These are phyloP conservation scores for Polyporus tsugae DNA, from an alignment of 1,284 basidiomycete species.

Conservation along the genomic window DNA sequence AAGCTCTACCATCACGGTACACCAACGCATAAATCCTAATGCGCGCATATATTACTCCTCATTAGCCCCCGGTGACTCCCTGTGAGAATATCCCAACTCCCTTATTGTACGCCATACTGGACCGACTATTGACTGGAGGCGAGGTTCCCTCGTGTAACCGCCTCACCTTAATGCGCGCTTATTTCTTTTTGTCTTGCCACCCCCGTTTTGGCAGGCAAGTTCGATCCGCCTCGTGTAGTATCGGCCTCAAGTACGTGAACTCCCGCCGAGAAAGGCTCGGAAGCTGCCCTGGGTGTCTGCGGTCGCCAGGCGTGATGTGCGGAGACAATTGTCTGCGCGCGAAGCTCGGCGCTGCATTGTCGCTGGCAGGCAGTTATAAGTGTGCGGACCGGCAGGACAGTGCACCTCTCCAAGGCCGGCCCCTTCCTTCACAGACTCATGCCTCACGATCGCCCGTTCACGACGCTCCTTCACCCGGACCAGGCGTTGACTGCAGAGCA, in stretches of 20 bases:
- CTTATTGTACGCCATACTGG: constrained; percentile 19
- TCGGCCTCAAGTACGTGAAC: not conserved
- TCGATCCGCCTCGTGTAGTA: not conserved
- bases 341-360: constrained; percentile 14
- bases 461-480: constrained; percentile 15
- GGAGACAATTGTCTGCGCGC: constrained; percentile 25
- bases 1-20: not conserved
- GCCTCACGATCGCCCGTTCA: constrained; percentile 16
- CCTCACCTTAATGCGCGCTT: constrained; percentile 12
- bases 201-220: constrained; percentile 6
- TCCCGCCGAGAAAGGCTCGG: constrained; percentile 8
- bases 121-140: not conserved
- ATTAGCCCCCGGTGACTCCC: constrained; percentile 20
- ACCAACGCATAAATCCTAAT: not conserved
- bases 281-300: constrained; percentile 3
- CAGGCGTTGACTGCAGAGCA: constrained; percentile 28
- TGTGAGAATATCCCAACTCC: constrained; percentile 16
- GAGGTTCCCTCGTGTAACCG: constrained; percentile 1
- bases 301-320: constrained; percentile 17
- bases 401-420: constrained; percentile 25
- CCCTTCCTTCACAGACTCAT: constrained; percentile 29
- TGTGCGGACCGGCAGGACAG: constrained; percentile 16
- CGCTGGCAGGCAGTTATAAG: constrained; percentile 23
- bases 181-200: constrained; percentile 22
- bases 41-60: not conserved